These are phyloP conservation scores for Apiospora sp. DNA, from an alignment of 2,329 filamentous ascomycete genomes.

Conservation along the genomic window DNA sequence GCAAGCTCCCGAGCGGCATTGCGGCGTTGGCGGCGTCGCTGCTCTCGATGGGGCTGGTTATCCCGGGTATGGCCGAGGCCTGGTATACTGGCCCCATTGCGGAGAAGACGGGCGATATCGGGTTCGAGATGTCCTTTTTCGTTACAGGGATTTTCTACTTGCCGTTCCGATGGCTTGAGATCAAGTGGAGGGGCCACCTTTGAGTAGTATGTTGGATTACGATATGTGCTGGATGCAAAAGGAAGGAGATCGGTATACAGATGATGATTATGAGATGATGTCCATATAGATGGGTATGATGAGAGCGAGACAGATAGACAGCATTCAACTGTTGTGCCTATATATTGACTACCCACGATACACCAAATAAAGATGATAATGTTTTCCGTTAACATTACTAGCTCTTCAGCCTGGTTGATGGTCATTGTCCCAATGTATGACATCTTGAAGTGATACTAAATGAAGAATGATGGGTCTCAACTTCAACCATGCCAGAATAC, in stretches of 20 bases:
- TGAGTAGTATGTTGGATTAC: conserved; percentile 27
- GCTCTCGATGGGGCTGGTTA: conserved; percentile 53
- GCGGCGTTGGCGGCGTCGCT: conserved; percentile 56
- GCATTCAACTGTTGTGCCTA: conserved; percentile 16
- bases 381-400: not conserved
- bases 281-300: not conserved
- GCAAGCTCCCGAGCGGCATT: conserved; percentile 53
- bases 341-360: not conserved
- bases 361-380: not conserved
- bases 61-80: conserved; percentile 52
- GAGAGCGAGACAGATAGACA: conserved; percentile 4
- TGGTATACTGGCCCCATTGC: conserved; percentile 55
- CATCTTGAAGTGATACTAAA: no score
- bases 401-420: no score
- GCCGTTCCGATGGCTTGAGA: conserved; percentile 56
- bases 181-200: conserved; percentile 43
- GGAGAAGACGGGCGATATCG: conserved; percentile 52
- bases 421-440: no score
- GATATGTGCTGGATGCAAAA: not conserved
- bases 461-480: no score
- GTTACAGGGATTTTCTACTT: conserved; percentile 55
- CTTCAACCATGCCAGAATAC: not conserved
- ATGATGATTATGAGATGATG: not conserved
- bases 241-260: not conserved
- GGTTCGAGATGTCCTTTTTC: conserved; percentile 54